These are phyloP conservation scores for Pinus albicaulis DNA, from an alignment of 75 land plant genomes.

Conservation along the genomic window DNA sequence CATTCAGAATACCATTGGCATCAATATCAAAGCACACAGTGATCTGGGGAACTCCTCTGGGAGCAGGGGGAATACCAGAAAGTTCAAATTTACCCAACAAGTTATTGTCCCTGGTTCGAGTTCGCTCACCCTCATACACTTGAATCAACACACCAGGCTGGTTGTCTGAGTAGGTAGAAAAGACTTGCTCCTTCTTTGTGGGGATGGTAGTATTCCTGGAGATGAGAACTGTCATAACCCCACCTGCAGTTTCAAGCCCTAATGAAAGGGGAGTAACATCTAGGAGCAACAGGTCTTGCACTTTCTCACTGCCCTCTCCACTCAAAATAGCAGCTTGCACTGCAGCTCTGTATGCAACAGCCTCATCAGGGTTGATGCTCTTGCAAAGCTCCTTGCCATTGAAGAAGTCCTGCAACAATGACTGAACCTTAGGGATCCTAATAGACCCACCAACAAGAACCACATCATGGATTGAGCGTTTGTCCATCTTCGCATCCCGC, in stretches of 20 bases:
- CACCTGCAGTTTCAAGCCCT: slow-evolving; percentile 48
- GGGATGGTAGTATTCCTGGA: slow-evolving; percentile 32
- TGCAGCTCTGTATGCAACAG: slow-evolving; percentile 41
- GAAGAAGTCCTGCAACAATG: slow-evolving; percentile 37
- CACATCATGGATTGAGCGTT: slow-evolving; percentile 21
- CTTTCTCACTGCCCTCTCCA: slow-evolving; percentile 50
- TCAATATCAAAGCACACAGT: slow-evolving; percentile 37
- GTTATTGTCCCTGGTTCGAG: slow-evolving; percentile 33
- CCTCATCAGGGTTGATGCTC: slow-evolving; percentile 52
- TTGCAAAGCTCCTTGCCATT: slow-evolving; percentile 47
- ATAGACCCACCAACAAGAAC: slow-evolving; percentile 40
- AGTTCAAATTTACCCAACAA: slow-evolving; percentile 43
- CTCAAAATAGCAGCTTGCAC: slow-evolving; percentile 42
- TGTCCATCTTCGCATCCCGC: slow-evolving; percentile 40
- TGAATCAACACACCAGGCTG: slow-evolving; percentile 36
- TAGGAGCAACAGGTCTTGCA: slow-evolving; percentile 37
- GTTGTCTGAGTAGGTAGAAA: slow-evolving; percentile 32
- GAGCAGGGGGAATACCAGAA: slow-evolving; percentile 46
- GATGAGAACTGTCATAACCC: slow-evolving; percentile 27
- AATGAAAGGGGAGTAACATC: slow-evolving; percentile 38
- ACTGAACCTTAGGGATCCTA: slow-evolving; percentile 37
- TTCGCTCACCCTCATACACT: slow-evolving; percentile 29
- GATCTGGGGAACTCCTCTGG: slow-evolving; percentile 45
- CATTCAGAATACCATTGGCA: slow-evolving; percentile 36
- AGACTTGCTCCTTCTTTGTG: slow-evolving; percentile 26